Conservation (phyloP, 495 filamentous ascomycete genomes). For the Penicillium coprophilum region DNA sequence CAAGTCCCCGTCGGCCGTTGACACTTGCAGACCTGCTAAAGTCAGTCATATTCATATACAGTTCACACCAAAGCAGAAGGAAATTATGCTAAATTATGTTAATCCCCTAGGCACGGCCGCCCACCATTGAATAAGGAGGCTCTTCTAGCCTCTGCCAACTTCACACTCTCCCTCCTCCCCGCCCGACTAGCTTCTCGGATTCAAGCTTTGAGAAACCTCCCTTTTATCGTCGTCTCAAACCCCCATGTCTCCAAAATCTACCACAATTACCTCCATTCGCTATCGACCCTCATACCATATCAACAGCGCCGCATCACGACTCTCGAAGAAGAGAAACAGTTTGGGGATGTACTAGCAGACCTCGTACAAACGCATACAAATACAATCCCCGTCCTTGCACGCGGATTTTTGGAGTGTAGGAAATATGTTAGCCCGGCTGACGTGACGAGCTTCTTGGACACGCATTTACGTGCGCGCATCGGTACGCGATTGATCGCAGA, state of each 20-base stretch:
- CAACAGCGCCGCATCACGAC: conserved; percentile 73
- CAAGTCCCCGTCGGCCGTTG: conserved; percentile 74
- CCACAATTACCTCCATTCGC: conserved; percentile 88
- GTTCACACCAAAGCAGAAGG: not conserved
- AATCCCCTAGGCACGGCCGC: conserved; percentile 68
- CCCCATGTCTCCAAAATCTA: conserved; percentile 90
- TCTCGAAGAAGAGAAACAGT: conserved; percentile 83
- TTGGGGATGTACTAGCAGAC: conserved; percentile 88
- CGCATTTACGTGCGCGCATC: conserved; percentile 90
- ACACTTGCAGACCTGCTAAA: conserved; percentile 86
- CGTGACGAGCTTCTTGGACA: conserved; percentile 88
- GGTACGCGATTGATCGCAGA: conserved; percentile 93
- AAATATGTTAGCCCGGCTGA: conserved; percentile 78
- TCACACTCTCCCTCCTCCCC: conserved; percentile 88
- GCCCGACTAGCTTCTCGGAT: conserved; percentile 94
- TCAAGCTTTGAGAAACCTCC: conserved; percentile 85
- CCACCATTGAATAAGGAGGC: conserved; percentile 79
- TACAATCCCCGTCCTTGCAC: conserved; percentile 88
- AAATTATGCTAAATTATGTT: not conserved
- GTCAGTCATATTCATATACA: conserved; percentile 43
- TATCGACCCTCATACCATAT: conserved; percentile 85
- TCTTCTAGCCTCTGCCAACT: conserved; percentile 86
- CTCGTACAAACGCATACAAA: conserved; percentile 90
- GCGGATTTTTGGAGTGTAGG: conserved; percentile 87
- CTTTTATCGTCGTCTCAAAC: conserved; percentile 96